These are phyloP conservation scores for Mollisiaceae sp. DNA, from an alignment of 2,329 filamentous ascomycete genomes.

Conservation along the genomic window DNA sequence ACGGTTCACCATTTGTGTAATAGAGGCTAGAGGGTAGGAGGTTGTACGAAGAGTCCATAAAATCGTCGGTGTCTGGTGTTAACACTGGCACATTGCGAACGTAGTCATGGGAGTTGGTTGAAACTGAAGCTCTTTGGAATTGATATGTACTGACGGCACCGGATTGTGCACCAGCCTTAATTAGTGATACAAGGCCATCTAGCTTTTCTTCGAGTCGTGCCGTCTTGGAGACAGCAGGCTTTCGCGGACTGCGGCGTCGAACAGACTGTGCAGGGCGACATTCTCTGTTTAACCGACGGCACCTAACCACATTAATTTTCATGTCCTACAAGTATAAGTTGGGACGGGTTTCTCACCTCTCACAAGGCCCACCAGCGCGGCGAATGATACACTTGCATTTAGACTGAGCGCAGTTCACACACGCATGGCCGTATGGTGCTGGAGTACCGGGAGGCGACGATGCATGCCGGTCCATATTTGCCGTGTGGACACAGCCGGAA, in stretches of 20 bases:
- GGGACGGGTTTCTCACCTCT: conserved; percentile 37
- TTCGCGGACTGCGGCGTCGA: conserved; percentile 46
- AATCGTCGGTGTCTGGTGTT: neutral
- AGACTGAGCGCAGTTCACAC: conserved; percentile 52
- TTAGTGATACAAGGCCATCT: conserved; percentile 52
- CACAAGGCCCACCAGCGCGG: conserved; percentile 39
- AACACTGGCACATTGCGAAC: neutral
- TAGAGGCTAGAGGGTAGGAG: neutral
- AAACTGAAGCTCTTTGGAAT: neutral
- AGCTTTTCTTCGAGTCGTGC: conserved; percentile 57
- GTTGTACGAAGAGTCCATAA: neutral
- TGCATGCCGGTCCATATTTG: neutral
- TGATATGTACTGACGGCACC: conserved; percentile 10
- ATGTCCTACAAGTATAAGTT: neutral
- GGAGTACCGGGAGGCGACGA: conserved; percentile 6
- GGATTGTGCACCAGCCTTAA: neutral
- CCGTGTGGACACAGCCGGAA: neutral
- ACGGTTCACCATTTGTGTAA: conserved; percentile 15
- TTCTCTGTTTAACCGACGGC: conserved; percentile 53
- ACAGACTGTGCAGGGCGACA: conserved; percentile 52
- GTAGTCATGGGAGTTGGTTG: neutral
- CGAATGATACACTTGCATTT: conserved; percentile 56
- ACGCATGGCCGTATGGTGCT: conserved; percentile 49
- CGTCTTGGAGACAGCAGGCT: conserved; percentile 45
- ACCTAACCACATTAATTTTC: conserved; percentile 36